phyloP scores from a whole-genome alignment of 2,329 filamentous ascomycete genomes.

The Pseudopyricularia javanii region DNA sequence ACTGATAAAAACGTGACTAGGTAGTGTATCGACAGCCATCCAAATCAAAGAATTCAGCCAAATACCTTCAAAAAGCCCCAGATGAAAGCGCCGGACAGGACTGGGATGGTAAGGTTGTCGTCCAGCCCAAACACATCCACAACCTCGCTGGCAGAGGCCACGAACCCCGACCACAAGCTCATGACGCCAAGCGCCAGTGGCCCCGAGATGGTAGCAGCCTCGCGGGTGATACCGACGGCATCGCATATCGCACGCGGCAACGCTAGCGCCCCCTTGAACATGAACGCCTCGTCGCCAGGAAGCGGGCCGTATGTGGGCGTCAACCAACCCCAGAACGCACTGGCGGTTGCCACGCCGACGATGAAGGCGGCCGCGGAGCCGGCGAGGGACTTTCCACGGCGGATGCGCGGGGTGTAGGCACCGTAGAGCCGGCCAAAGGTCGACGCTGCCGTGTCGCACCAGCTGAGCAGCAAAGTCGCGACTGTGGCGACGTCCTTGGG shows the following conservation, averaged over 20 bases:
- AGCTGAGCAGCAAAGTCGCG: constrained; percentile 80
- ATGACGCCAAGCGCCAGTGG: constrained; percentile 63
- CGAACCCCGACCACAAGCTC: constrained; percentile 77
- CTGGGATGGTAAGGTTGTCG: constrained; percentile 93
- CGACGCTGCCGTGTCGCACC: constrained; percentile 95
- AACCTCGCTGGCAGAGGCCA: constrained; percentile 80
- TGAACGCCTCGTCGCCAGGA: constrained; percentile 60
- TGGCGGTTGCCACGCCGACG: constrained; percentile 72
- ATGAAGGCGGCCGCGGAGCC: constrained; percentile 75
- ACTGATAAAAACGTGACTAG: background rate
- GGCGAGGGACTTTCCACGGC: constrained; percentile 81
- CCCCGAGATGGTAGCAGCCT: constrained; percentile 53
- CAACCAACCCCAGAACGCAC: constrained; percentile 78
- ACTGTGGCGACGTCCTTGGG: constrained; percentile 90
- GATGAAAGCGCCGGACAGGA: constrained; percentile 77
- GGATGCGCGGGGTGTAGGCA: constrained; percentile 73
- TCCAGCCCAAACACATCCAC: constrained; percentile 90
- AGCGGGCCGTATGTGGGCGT: constrained; percentile 57
- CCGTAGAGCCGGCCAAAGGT: constrained; percentile 89
- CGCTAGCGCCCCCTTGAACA: constrained; percentile 68
- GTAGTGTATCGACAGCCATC: background rate
- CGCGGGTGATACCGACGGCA: constrained; percentile 46
- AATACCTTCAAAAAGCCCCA: constrained; percentile 89
- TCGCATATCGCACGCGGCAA: constrained; percentile 50
- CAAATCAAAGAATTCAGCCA: constrained; percentile 30